Conservation (phyloP, 805 yeast species). For the Phaffomyces opuntiae region DNA sequence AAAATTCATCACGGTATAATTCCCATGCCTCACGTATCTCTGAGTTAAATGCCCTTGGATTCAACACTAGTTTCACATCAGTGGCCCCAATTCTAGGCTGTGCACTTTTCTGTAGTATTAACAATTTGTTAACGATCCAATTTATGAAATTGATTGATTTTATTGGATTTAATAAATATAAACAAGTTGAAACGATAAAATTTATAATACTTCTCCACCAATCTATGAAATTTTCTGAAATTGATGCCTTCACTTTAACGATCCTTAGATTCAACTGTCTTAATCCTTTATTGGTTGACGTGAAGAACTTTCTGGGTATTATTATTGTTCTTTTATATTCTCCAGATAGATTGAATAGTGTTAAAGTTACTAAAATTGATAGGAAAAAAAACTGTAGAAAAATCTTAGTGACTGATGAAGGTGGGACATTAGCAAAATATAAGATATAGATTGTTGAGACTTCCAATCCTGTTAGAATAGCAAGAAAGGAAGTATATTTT, state of each 20-base stretch:
- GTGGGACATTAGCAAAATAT: conserved; percentile 29
- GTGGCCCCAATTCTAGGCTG: conserved; percentile 67
- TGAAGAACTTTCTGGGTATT: conserved; percentile 69
- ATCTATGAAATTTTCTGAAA: conserved; percentile 31
- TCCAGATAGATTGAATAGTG: conserved; percentile 79
- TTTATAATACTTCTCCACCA: conserved; percentile 25
- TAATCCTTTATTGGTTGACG: conserved; percentile 83
- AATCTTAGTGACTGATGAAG: conserved; percentile 32
- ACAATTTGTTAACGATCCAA: conserved; percentile 10
- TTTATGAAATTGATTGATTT: neutral
- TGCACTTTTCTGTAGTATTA: conserved; percentile 27
- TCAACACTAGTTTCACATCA: conserved; percentile 74
- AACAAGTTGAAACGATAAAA: conserved; percentile 14
- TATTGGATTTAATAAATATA: conserved; percentile 11
- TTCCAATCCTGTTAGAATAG: conserved; percentile 33
- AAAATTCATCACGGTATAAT: conserved; percentile 83
- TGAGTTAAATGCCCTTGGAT: conserved; percentile 74
- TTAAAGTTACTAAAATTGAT: conserved; percentile 58
- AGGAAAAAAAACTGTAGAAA: conserved; percentile 47
- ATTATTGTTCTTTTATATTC: conserved; percentile 83
- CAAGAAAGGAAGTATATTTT: conserved; percentile 33
- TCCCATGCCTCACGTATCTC: conserved; percentile 94
- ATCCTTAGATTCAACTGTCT: conserved; percentile 75
- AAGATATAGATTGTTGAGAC: conserved; percentile 34
- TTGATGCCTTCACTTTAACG: conserved; percentile 48